Conservation (phyloP, 768 basidiomycete genomes). For the Kwoniella newhampshirensis region DNA sequence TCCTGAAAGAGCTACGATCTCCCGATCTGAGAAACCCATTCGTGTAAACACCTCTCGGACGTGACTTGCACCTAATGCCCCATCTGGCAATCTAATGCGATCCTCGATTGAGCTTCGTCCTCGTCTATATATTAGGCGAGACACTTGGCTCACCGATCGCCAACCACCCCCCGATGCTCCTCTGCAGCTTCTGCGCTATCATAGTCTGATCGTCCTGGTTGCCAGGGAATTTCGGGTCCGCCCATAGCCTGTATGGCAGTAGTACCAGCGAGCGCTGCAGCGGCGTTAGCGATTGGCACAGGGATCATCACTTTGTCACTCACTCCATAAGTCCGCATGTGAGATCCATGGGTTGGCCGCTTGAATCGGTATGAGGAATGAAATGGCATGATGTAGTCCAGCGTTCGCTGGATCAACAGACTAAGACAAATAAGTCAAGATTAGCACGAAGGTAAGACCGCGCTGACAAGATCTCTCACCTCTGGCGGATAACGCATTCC, state of each 20-base stretch:
- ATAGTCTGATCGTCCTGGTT: conserved; percentile 53
- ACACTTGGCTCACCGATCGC: conserved; percentile 31
- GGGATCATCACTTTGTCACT: conserved; percentile 9
- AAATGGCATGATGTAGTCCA: conserved; percentile 52
- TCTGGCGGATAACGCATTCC: conserved; percentile 51
- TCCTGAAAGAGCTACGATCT: conserved; percentile 54
- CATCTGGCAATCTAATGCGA: conserved; percentile 49
- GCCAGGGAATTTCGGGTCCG: conserved; percentile 52
- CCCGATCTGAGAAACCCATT: conserved; percentile 53
- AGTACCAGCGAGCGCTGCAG: conserved; percentile 50
- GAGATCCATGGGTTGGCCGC: conserved; percentile 53
- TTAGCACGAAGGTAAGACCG: background rate
- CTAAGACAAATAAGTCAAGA: conserved; percentile 21
- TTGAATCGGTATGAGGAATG: conserved; percentile 52
- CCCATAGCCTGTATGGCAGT: conserved; percentile 50
- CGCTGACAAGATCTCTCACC: conserved; percentile 17
- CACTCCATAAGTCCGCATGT: conserved; percentile 50
- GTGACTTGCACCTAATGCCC: conserved; percentile 51
- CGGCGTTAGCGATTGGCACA: conserved; percentile 45
- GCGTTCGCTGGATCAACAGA: conserved; percentile 48
- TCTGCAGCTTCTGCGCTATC: conserved; percentile 39
- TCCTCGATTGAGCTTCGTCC: background rate
- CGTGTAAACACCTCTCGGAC: conserved; percentile 51
- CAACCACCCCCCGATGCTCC: conserved; percentile 49
- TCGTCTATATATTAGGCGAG: background rate